These are phyloP conservation scores for Erodium texanum DNA, from an alignment of 441 rosid genomes.

Conservation along the genomic window DNA sequence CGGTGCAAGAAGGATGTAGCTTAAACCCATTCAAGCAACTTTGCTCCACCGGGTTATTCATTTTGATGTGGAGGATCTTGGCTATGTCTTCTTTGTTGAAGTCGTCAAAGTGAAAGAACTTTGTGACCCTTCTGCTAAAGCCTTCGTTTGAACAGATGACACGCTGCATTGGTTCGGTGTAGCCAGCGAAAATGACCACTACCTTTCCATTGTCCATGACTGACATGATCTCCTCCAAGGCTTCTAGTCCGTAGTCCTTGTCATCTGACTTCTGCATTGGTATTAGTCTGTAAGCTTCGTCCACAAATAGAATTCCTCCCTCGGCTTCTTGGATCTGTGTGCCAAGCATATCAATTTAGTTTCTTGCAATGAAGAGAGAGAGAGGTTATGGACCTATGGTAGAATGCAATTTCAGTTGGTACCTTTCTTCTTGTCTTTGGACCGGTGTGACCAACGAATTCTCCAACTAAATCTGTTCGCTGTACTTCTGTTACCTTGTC, in stretches of 20 bases:
- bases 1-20: slow-evolving; percentile 52
- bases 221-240: slow-evolving; percentile 95
- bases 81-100: slow-evolving; percentile 65
- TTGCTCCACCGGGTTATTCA: slow-evolving; percentile 54
- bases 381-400: too few species aligned
- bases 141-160: slow-evolving; percentile 93
- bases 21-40: slow-evolving; percentile 58
- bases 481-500: slow-evolving; percentile 93
- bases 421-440: slow-evolving; percentile 96
- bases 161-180: slow-evolving; percentile 92
- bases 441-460: slow-evolving; percentile 95
- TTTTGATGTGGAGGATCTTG: slow-evolving; percentile 70
- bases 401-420: not conserved
- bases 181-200: slow-evolving; percentile 86
- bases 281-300: slow-evolving; percentile 83
- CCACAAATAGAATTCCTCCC: slow-evolving; percentile 92
- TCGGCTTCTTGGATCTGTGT: slow-evolving; percentile 84
- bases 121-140: slow-evolving; percentile 92
- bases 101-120: slow-evolving; percentile 74
- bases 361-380: not conserved
- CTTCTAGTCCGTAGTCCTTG: slow-evolving; percentile 93
- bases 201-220: slow-evolving; percentile 84
- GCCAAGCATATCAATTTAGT: slow-evolving; percentile 9
- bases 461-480: slow-evolving; percentile 95
- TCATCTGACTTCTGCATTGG: slow-evolving; percentile 93